phyloP scores from a whole-genome alignment of 176 grass and related monocot species.

The Rhynchospora pubera region DNA sequence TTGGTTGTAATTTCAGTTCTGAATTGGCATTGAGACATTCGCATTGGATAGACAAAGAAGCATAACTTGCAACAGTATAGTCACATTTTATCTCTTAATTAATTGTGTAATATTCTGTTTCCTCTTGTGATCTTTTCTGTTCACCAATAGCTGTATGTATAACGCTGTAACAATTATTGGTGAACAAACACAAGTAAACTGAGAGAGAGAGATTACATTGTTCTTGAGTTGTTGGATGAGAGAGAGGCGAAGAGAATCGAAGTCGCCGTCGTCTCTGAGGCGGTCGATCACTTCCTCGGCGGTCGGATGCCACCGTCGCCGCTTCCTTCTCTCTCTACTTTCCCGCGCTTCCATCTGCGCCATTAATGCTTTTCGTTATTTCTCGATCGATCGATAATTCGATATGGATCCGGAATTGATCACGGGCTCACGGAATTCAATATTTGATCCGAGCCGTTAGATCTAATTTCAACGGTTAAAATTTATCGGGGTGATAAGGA shows the following conservation, averaged over 20 bases:
- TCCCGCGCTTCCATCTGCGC: neutral
- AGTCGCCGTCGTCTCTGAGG: conserved; percentile 18
- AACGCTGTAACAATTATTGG: neutral
- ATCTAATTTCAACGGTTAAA: too few species aligned
- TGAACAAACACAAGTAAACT: neutral
- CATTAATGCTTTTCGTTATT: neutral
- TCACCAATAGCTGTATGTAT: neutral
- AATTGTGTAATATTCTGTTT: neutral
- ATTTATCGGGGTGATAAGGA: too few species aligned
- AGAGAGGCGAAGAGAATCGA: conserved; percentile 10
- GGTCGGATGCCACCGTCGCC: conserved; percentile 12
- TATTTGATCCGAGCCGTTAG: too few species aligned
- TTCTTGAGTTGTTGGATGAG: conserved; percentile 13
- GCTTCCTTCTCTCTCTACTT: neutral
- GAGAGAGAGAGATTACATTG: neutral
- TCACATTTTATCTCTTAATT: neutral
- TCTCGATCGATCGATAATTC: neutral
- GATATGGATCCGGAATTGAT: neutral
- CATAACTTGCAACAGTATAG: neutral
- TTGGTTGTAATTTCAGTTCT: neutral
- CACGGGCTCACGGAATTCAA: too few species aligned
- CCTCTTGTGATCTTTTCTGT: neutral
- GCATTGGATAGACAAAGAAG: neutral
- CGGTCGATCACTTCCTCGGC: conserved; percentile 17
- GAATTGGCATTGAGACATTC: neutral